Percentiles rank a stretch among this genome's conserved stretches.
phyloP scores from a whole-genome alignment of 257 asterid species.

The Leonotis leonurus region DNA sequence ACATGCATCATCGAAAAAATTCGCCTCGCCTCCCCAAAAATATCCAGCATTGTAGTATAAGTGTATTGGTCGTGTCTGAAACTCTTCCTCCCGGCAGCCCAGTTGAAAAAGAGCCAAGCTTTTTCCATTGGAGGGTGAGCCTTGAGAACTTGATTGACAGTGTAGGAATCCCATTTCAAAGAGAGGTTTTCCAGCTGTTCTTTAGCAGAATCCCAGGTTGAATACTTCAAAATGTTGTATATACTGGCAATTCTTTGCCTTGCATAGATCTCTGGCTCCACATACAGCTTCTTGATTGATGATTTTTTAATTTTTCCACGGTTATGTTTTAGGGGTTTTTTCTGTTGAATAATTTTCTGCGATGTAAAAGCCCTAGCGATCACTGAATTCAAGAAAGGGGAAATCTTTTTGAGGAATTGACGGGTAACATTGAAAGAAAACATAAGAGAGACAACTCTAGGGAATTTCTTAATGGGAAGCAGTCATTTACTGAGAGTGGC shows the following conservation, averaged over 20 bases:
- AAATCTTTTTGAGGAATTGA: conserved; percentile 28
- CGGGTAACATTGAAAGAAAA: conserved; percentile 19
- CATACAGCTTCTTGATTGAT: conserved; percentile 22
- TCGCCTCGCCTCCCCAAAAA: conserved; percentile 87
- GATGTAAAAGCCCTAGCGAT: conserved; percentile 23
- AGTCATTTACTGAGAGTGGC: too few species aligned
- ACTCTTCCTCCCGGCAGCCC: conserved; percentile 50
- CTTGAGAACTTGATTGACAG: conserved; percentile 83
- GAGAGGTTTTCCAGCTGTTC: conserved; percentile 47
- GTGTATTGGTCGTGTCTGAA: conserved; percentile 91
- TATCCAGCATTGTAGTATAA: conserved; percentile 91
- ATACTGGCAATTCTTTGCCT: conserved; percentile 46
- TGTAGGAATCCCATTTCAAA: conserved; percentile 80
- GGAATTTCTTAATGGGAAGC: conserved; percentile 14
- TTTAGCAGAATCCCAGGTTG: conserved; percentile 80
- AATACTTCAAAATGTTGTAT: conserved; percentile 55
- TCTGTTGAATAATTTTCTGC: conserved; percentile 14
- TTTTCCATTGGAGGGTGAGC: conserved; percentile 12
- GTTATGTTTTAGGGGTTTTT: conserved; percentile 23
- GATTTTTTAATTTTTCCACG: conserved; percentile 17
- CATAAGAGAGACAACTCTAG: conserved; percentile 27
- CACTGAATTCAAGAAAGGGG: conserved; percentile 15
- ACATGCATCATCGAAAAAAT: conserved; percentile 69
- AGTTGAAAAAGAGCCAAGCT: conserved; percentile 77
- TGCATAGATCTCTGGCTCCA: conserved; percentile 38